phyloP scores from a whole-genome alignment of 108 stramenopile genomes.

The Aurantiochytrium sp. region DNA sequence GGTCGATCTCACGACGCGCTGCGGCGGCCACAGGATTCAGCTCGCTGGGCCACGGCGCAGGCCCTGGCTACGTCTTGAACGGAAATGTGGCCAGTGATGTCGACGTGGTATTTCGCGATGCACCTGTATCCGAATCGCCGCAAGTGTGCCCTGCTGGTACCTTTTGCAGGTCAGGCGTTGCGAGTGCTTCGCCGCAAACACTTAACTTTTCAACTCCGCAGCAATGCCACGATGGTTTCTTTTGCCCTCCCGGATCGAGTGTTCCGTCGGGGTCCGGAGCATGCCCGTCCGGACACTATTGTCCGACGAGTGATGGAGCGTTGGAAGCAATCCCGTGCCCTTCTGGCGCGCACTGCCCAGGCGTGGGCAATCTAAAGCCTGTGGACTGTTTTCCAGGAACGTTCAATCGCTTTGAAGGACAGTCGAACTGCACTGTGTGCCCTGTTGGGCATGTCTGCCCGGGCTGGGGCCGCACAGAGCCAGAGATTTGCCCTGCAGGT shows the following conservation, averaged over 20 bases:
- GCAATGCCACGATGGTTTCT: constrained; percentile 68
- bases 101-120: neutral
- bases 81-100: neutral
- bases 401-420: constrained; percentile 48
- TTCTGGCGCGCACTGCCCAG: constrained; percentile 65
- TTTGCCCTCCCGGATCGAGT: constrained; percentile 64
- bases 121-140: constrained; percentile 46
- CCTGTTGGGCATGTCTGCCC: constrained; percentile 67
- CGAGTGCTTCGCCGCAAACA: constrained; percentile 30
- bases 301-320: constrained; percentile 40
- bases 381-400: constrained; percentile 67
- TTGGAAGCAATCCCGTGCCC: constrained; percentile 59
- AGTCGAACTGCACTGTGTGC: constrained; percentile 65
- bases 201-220: constrained; percentile 68
- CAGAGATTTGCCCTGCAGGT: constrained; percentile 64
- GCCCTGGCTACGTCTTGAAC: neutral
- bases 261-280: constrained; percentile 65
- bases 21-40: neutral
- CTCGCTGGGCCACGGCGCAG: neutral
- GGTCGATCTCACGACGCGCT: neutral
- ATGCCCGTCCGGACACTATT: constrained; percentile 70
- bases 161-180: constrained; percentile 61
- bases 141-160: constrained; percentile 62
- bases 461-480: constrained; percentile 46
- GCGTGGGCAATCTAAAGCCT: constrained; percentile 62